Conservation (phyloP, 1,139 yeast genomes). For the Saccharomyces hybrid region DNA sequence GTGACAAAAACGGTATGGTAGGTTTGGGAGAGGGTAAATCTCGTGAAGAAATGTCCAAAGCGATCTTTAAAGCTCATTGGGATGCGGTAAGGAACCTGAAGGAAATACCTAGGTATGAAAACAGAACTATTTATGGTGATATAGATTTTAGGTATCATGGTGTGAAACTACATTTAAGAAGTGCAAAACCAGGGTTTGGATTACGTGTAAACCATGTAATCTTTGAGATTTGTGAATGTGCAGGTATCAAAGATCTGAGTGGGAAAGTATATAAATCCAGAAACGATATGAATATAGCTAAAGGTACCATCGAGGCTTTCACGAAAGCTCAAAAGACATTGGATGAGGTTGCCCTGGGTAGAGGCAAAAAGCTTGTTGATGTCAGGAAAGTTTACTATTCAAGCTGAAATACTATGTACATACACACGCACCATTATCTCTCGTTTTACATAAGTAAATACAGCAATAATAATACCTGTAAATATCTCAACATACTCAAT, state of each 20-base stretch:
- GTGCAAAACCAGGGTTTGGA: constrained; percentile 94
- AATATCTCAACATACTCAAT: not conserved
- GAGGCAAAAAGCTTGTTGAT: constrained; percentile 95
- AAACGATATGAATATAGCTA: constrained; percentile 90
- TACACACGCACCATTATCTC: not conserved
- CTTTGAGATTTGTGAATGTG: constrained; percentile 87
- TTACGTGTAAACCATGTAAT: constrained; percentile 86
- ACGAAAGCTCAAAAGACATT: constrained; percentile 65
- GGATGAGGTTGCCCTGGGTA: constrained; percentile 80
- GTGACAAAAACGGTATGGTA: constrained; percentile 87
- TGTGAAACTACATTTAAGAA: constrained; percentile 68
- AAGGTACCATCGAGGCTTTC: constrained; percentile 84
- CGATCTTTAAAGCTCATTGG: constrained; percentile 86
- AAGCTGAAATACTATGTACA: constrained; percentile 6
- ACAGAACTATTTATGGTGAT: constrained; percentile 85
- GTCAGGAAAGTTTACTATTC: constrained; percentile 86
- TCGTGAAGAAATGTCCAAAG: constrained; percentile 66
- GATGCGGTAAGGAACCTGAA: constrained; percentile 83
- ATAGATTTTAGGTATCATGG: constrained; percentile 82
- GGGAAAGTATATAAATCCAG: constrained; percentile 90
- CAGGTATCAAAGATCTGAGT: constrained; percentile 88
- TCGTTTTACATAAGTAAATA: not conserved
- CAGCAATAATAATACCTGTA: not conserved
- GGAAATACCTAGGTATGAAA: constrained; percentile 78
- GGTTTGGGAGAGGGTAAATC: constrained; percentile 96